Conservation (phyloP, 2,329 filamentous ascomycete species). For the Alternaria ethzedia region DNA sequence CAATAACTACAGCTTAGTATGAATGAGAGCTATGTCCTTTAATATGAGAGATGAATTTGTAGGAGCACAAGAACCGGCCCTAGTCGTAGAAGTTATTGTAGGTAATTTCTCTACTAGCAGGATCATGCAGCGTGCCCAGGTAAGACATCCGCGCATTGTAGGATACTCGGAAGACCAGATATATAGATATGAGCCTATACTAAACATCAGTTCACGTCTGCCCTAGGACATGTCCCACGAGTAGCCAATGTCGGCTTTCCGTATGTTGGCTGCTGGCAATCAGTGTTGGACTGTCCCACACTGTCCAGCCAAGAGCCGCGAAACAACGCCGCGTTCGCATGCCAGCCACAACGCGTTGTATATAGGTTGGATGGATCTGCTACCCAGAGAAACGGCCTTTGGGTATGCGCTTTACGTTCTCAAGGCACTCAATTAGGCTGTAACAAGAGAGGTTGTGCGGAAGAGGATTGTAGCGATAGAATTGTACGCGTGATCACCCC, state of each 20-base stretch:
- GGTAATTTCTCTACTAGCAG: not conserved
- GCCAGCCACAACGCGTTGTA: not conserved
- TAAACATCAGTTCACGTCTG: not conserved
- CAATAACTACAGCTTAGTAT: not conserved
- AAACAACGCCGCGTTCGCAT: not conserved
- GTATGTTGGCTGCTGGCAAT: not conserved
- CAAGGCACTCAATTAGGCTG: not conserved
- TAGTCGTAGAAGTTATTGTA: not conserved
- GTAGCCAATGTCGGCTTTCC: not conserved
- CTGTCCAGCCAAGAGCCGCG: not conserved
- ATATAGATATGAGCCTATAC: not conserved
- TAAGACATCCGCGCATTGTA: not conserved
- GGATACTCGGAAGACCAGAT: not conserved
- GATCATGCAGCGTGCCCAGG: not conserved
- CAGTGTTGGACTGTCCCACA: not conserved
- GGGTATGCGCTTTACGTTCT: not conserved
- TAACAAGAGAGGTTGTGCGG: not conserved
- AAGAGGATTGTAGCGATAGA: conserved; percentile 15
- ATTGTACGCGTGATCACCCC: conserved; percentile 13
- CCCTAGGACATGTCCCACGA: not conserved
- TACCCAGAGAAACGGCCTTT: not conserved
- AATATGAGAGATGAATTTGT: not conserved
- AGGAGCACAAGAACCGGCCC: not conserved
- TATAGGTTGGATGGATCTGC: not conserved
- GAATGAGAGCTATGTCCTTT: not conserved